Base-by-base conservation (phyloP, 257 asterid species). In the Ophiorrhiza pumila region DNA sequence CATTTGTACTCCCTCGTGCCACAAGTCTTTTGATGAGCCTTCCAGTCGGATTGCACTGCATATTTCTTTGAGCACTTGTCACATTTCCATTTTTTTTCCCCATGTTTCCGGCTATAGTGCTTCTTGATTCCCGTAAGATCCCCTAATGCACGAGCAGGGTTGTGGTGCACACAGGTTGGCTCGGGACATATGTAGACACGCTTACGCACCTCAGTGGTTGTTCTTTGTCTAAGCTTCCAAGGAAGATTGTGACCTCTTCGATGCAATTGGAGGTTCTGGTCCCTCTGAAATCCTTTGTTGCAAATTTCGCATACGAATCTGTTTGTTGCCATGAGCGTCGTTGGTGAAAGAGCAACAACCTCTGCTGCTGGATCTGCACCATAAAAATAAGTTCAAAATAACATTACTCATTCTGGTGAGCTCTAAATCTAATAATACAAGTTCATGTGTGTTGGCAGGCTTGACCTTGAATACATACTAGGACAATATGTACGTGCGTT, bases 51-150 rank as follows among this genome's bases (percentile, higher is more conserved):
- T 56, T 90, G 96, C 46, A 92, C 97, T 0, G 97, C 97, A 46
- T 92, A 92, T 67, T 85, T 88, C 75, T 90, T 92, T 0, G 95
- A 85, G 64, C 97, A 92, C 59, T 90, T 90, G 39, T 90, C 96
- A 67, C 97, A 92, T 80, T 92, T 92, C 96, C 96, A 92, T 70
- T 92, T 92, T 83, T 92, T 92, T 85, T 92, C 98, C 0, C 98
- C 96, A 46, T 92, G 98, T 65, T 92, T 92, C 25, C 98, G 71
- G 66, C 98, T 88, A 18, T 77, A 92, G 49, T 92, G 98, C 73
- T 92, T 92, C 87, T 92, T 92, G 79, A 92, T 92, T n/a, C 98
- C 98, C 0, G 97, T 90, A 1, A 92, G 93, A 56, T 92, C 97
- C 13, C 97, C 97, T 3, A 92, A 72, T 4, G 96, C 98, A 2